A percentile compares a stretch with the other conserved stretches of the same genome.
Evolutionary conservation across 2,329 filamentous ascomycete species (phyloP).

Genomic region (Alternaria burnsii): DNA sequence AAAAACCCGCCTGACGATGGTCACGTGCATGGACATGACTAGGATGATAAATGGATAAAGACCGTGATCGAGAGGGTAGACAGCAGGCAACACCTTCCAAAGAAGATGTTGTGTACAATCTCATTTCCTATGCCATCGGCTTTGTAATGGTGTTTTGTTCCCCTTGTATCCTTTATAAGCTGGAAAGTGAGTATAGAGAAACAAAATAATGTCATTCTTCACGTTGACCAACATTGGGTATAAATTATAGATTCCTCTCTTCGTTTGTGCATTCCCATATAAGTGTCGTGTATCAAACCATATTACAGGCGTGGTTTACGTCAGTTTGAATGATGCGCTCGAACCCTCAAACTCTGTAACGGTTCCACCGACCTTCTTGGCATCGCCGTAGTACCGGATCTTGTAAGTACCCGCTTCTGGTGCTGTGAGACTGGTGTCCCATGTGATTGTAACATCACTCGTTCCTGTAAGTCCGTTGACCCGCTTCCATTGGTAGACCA

Average conservation of each 20-base stretch:
- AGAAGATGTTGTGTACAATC: no score
- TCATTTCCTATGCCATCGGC: no score
- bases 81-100: no score
- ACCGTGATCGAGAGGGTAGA: no score
- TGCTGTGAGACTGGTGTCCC: conserved; percentile 71
- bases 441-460: conserved; percentile 80
- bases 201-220: not conserved
- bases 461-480: conserved; percentile 73
- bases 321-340: conserved; percentile 35
- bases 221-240: not conserved
- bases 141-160: no score
- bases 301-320: not conserved
- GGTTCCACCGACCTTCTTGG: conserved; percentile 70
- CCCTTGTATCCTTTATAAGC: not conserved
- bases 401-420: conserved; percentile 72
- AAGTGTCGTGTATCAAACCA: not conserved
- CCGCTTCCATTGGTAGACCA: conserved; percentile 82
- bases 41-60: no score
- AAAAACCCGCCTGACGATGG: no score
- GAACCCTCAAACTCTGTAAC: conserved; percentile 67
- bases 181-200: not conserved
- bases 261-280: not conserved
- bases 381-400: conserved; percentile 84
- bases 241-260: not conserved
- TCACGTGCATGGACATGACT: no score